Evolutionary conservation across 1,284 basidiomycete genomes (phyloP).

Genomic region (Cyathus olla): DNA sequence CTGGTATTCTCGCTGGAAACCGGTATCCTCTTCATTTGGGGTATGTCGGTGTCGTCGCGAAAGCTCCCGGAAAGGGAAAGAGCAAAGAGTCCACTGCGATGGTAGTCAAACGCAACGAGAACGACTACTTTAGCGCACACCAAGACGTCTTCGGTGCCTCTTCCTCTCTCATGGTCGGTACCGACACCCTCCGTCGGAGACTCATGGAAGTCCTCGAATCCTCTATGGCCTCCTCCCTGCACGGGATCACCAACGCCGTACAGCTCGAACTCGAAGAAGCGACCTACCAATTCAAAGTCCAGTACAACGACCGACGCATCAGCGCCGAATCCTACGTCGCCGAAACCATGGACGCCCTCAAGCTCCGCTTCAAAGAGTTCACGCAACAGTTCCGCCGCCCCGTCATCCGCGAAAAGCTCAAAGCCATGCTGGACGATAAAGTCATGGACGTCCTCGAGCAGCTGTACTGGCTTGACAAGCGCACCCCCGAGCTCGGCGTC

Average conservation of each 20-base stretch:
- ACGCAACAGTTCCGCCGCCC: conserved; percentile 91
- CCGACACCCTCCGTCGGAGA: conserved; percentile 87
- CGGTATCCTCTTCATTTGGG: conserved; percentile 98
- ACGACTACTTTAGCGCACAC: conserved; percentile 84
- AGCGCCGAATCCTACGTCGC: conserved; percentile 98
- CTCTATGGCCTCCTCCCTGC: conserved; percentile 95
- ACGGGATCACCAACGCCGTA: conserved; percentile 96
- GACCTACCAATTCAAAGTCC: conserved; percentile 99
- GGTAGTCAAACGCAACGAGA: conserved; percentile 79
- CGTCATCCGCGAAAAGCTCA: conserved; percentile 89
- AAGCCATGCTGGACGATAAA: conserved; percentile 93
- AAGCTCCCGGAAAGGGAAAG: conserved; percentile 65
- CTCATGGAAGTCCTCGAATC: conserved; percentile 98
- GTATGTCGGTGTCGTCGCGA: conserved; percentile 98
- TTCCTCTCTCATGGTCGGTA: conserved; percentile 88
- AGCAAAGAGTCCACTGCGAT: conserved; percentile 56
- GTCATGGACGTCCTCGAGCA: conserved; percentile 98
- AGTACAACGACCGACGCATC: conserved; percentile 97
- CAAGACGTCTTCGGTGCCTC: conserved; percentile 80
- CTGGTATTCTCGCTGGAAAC: conserved; percentile 87
- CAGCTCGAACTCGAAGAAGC: conserved; percentile 98
- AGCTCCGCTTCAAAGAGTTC: conserved; percentile 91
- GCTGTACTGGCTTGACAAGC: conserved; percentile 96
- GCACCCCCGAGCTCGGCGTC: conserved; percentile 79
- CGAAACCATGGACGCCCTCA: conserved; percentile 95